Evolutionary conservation across 345 rosid species (phyloP), one percentile per base, ranked within the genome.

Genomic region (Lenwebbia sp.): DNA sequence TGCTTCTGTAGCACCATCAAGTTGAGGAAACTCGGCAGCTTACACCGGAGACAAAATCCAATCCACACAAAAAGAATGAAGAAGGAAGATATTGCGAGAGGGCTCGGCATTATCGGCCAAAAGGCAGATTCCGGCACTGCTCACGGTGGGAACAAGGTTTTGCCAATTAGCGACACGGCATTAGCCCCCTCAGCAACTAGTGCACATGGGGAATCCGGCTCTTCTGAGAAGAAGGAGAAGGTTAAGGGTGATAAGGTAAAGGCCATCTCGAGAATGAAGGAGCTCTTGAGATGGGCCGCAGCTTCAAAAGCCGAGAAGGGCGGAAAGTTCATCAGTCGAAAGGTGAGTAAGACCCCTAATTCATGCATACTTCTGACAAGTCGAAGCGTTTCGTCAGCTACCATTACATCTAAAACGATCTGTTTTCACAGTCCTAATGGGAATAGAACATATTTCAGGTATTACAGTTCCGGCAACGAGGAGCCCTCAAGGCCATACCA

Each of bases 211-310:
- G 88, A 86, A 88, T 74, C 90, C 44, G 84, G 57, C 40, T 13
- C 85, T 40, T 26, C 53, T 70, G 90, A 86, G 49, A 91, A 83
- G 83, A 86, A 90, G 86, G 92, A 90, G 10, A 93, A 88, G 85
- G 40, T 83, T 8, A 93, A 91, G 88, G 90, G 88, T 41, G 93
- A 93, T 40, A 93, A 91, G 84, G 90, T 89, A 40, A 95, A 88
- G 88, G 86, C 93, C 88, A 86, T 97, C 78, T 94, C 93, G 26
- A 94, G 92, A 83, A 94, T 96, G 96, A 96, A 95, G 89, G 97
- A 94, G 88, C 92, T 96, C 30, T 57, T 95, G 78, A 92, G 91
- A 90, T 94, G 99, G 98, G 97, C 96, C 56, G 95, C 95, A 2
- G 92, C 95, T 78, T 88, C 96, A 13, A 94, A 94, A 93, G 89